Base-by-base conservation (phyloP, 352 stramenopile genomes). In the Phytophthora tentaculata region DNA sequence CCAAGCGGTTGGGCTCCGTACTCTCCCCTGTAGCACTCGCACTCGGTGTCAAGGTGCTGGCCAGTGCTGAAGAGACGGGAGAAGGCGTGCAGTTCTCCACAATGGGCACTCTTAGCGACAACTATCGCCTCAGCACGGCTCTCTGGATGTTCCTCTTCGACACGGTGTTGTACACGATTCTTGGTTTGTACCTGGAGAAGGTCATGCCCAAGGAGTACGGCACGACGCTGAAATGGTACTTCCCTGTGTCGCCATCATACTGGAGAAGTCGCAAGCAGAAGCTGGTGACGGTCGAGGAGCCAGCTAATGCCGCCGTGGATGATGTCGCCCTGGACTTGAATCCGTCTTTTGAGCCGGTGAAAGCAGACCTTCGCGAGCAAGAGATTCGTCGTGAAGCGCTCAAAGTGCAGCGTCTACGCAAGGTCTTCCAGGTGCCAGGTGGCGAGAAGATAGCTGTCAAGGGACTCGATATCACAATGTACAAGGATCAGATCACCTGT, bases 181-280 rank as follows among this genome's bases (percentile, higher is more conserved):
- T 97, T 0, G 95, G 86, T 0, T 75, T 91, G 26, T 98, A 98
- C 66, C 71, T 98, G 0, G 94, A 98, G 66, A 77, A 88, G 8
- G 91, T 98, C 3, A 82, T 98, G 22, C 96, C 96, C 0, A 91
- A 84, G 20, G 89, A 98, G 55, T 99, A 94, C 53, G 95, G 95
- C 44, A 93, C 89, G 37, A 77, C 77, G 0, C 69, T 88, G 41
- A 92, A 91, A 29, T 97, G 88, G 83, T 97, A 97, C 67, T 98
- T 98, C 58, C 81, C 86, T 37, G 97, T 6, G 94, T 90, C 83
- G 2, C 79, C 79, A 4, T 77, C 68, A 9, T 80, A 80, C 44
- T 80, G 73, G 73, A 60, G 58, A 58, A 69, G 55, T 9, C 55
- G 35, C 35, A 43, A 43, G 35, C 29, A 37, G 13, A 37, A 37